phyloP scores from a whole-genome alignment of 2,329 filamentous ascomycete genomes.

The Xylaria sp. region DNA sequence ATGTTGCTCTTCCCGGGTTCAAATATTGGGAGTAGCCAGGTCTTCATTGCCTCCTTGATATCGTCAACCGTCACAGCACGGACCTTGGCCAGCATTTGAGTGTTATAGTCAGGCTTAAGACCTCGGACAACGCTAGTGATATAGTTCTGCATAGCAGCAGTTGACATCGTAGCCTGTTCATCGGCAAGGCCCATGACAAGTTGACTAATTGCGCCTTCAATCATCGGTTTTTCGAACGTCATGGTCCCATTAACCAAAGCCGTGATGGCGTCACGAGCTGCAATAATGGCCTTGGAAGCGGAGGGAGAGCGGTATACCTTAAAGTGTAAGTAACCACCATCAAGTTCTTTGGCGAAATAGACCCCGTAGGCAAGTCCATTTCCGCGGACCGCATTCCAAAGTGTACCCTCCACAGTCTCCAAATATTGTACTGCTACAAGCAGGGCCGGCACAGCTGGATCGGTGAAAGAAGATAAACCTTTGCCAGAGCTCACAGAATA shows the following conservation, averaged over 20 bases:
- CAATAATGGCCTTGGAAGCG: conserved; percentile 83
- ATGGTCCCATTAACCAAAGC: conserved; percentile 77
- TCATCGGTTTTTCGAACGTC: conserved; percentile 79
- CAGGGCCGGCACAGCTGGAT: conserved; percentile 82
- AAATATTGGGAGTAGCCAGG: conserved; percentile 83
- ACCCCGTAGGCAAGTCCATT: conserved; percentile 93
- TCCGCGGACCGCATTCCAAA: conserved; percentile 93
- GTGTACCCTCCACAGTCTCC: conserved; percentile 90
- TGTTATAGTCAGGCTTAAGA: conserved; percentile 80
- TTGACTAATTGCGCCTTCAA: conserved; percentile 90
- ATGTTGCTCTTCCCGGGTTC: conserved; percentile 82
- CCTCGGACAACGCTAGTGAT: conserved; percentile 81
- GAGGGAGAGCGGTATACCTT: conserved; percentile 91
- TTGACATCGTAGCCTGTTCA: conserved; percentile 85
- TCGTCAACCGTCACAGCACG: conserved; percentile 79
- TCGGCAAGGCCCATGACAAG: conserved; percentile 89
- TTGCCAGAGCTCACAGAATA: conserved; percentile 81
- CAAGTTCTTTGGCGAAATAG: conserved; percentile 79
- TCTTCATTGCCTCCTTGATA: conserved; percentile 77
- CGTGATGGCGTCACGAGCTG: conserved; percentile 77
- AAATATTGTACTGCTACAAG: conserved; percentile 92
- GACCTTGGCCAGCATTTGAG: conserved; percentile 79
- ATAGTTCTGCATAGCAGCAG: conserved; percentile 85
- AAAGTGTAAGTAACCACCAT: conserved; percentile 84
- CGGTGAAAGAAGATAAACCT: conserved; percentile 78